phyloP scores from a whole-genome alignment of 805 yeast genomes.

The Monosporozyma servazzii region DNA sequence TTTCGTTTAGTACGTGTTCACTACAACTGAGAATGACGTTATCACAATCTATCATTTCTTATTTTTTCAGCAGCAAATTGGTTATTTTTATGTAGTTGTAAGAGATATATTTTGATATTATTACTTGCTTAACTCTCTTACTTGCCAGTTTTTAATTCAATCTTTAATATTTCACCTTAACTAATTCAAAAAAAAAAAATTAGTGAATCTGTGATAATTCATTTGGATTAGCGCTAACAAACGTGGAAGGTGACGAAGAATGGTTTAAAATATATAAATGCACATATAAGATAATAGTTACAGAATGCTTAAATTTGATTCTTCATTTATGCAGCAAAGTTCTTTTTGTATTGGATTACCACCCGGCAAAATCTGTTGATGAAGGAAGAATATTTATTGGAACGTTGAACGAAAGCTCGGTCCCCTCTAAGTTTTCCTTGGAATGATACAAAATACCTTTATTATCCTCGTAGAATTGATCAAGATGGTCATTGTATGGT shows the following conservation, averaged over 20 bases:
- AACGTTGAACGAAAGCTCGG: slow-evolving; percentile 35
- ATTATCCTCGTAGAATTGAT: slow-evolving; percentile 29
- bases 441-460: slow-evolving; percentile 31
- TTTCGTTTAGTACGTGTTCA: not conserved
- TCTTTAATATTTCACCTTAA: not conserved
- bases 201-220: not conserved
- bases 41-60: not conserved
- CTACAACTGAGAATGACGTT: not conserved
- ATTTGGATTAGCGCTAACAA: not conserved
- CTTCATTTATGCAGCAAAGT: not conserved
- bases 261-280: not conserved
- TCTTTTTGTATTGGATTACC: slow-evolving; percentile 17
- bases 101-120: too few species aligned
- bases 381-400: slow-evolving; percentile 41
- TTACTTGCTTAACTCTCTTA: not conserved
- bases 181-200: not conserved
- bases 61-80: not conserved
- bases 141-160: not conserved
- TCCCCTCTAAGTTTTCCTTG: slow-evolving; percentile 30
- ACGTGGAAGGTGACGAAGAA: not conserved
- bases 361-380: slow-evolving; percentile 40
- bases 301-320: not conserved
- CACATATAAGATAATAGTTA: not conserved
- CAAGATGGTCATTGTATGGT: not conserved
- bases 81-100: not conserved